Evolutionary conservation across 2,329 filamentous ascomycete genomes (phyloP).

Genomic region (Trichoderma afroharzianum): DNA sequence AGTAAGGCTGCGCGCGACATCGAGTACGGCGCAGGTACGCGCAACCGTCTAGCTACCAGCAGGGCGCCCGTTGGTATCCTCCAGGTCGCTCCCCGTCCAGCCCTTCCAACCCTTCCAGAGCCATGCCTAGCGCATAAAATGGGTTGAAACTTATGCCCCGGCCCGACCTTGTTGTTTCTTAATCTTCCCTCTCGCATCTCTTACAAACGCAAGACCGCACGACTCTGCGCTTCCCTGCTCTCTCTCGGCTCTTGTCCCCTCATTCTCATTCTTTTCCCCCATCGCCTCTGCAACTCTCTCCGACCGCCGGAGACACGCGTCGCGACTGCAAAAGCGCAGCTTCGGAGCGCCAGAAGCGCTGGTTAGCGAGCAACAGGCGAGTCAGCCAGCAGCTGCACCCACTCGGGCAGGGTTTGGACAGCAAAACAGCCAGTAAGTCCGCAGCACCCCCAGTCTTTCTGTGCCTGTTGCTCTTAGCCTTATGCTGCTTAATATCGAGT

Average conservation of each 20-base stretch:
- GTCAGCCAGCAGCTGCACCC: slow-evolving; percentile 14
- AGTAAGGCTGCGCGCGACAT: not conserved
- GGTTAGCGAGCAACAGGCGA: slow-evolving; percentile 14
- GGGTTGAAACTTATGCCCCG: slow-evolving; percentile 13
- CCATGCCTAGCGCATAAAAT: slow-evolving; percentile 15
- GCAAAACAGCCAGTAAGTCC: slow-evolving; percentile 12
- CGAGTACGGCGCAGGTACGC: not conserved
- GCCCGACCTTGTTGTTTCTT: not conserved
- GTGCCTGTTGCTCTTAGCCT: slow-evolving; percentile 6
- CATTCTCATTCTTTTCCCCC: not conserved
- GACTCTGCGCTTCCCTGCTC: not conserved
- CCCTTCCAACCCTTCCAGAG: not conserved
- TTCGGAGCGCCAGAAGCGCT: not conserved
- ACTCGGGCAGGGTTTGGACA: slow-evolving; percentile 9
- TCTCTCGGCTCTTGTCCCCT: not conserved
- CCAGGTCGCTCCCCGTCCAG: not conserved
- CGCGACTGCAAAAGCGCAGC: slow-evolving; percentile 6
- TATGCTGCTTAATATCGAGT: slow-evolving; percentile 15
- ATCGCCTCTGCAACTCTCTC: not conserved
- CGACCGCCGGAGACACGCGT: not conserved
- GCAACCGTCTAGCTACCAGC: not conserved
- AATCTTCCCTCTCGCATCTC: not conserved
- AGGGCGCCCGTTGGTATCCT: not conserved
- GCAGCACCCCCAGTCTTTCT: slow-evolving; percentile 10
- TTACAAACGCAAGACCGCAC: not conserved